Evolutionary conservation across 2,329 filamentous ascomycete species (phyloP).

Genomic region (Penicillium sclerotigenum): DNA sequence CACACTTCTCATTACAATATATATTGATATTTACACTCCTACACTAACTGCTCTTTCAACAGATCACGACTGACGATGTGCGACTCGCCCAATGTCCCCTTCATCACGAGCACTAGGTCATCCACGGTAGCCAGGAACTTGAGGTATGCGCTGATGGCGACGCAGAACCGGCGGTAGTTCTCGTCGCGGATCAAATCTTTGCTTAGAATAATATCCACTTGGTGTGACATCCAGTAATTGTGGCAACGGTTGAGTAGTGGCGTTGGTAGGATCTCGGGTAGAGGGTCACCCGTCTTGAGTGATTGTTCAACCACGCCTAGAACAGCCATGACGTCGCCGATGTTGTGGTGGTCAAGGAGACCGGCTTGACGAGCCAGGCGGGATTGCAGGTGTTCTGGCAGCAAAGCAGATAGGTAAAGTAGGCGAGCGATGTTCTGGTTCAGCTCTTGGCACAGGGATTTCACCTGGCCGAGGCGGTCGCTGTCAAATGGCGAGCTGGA

Average conservation of each 20-base stretch:
- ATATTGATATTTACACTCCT: background rate
- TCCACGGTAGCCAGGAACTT: conserved; percentile 46
- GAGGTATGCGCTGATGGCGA: conserved; percentile 46
- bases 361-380: conserved; percentile 41
- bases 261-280: conserved; percentile 49
- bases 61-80: conserved; percentile 30
- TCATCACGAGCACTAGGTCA: conserved; percentile 47
- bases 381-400: conserved; percentile 42
- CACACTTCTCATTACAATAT: background rate
- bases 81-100: conserved; percentile 45
- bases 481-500: conserved; percentile 41
- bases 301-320: conserved; percentile 48
- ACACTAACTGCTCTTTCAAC: conserved; percentile 8
- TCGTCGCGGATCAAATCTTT: conserved; percentile 40
- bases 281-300: conserved; percentile 47
- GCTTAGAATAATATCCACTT: conserved; percentile 30
- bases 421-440: conserved; percentile 37
- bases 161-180: conserved; percentile 48
- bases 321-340: conserved; percentile 53
- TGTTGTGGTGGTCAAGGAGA: conserved; percentile 43
- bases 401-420: conserved; percentile 31
- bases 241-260: conserved; percentile 44
- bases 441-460: conserved; percentile 33
- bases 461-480: conserved; percentile 31
- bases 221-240: conserved; percentile 24